Evolutionary conservation across 2,329 filamentous ascomycete genomes (phyloP).

Genomic region (Fusarium subtropicale): DNA sequence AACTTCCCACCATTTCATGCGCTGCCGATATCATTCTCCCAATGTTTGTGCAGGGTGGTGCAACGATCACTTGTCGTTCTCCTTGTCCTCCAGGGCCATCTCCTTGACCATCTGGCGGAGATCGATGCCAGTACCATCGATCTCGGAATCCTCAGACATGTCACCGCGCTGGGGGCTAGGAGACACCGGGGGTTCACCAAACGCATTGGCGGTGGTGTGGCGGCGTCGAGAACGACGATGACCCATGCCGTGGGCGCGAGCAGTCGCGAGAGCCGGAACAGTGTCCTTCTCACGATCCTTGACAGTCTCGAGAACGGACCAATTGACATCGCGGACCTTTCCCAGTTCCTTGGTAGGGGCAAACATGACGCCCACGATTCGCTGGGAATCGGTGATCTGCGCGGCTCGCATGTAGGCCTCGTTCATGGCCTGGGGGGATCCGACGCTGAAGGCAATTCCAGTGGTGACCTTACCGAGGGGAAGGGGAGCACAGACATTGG

Average conservation of each 20-base stretch:
- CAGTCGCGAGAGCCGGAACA: background rate
- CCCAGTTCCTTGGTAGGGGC: background rate
- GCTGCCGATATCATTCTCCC: fast-evolving
- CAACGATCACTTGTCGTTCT: background rate
- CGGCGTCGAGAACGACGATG: background rate
- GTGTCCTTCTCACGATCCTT: background rate
- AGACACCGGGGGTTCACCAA: background rate
- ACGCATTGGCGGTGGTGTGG: background rate
- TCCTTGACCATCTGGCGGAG: background rate
- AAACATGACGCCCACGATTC: constrained; percentile 28
- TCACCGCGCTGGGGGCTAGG: background rate
- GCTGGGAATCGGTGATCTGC: background rate
- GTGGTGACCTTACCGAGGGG: background rate
- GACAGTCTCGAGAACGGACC: constrained; percentile 6
- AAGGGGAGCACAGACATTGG: constrained; percentile 15
- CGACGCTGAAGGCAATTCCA: constrained; percentile 19
- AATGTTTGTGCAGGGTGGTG: fast-evolving
- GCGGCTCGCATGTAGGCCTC: background rate
- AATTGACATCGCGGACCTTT: background rate
- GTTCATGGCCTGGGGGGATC: background rate
- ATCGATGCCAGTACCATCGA: background rate
- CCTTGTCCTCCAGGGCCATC: background rate
- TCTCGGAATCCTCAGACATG: background rate
- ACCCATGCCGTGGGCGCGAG: background rate
- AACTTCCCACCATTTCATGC: fast-evolving